Base-by-base conservation (phyloP, 2,329 filamentous ascomycete species). In the Colletotrichum viniferum region DNA sequence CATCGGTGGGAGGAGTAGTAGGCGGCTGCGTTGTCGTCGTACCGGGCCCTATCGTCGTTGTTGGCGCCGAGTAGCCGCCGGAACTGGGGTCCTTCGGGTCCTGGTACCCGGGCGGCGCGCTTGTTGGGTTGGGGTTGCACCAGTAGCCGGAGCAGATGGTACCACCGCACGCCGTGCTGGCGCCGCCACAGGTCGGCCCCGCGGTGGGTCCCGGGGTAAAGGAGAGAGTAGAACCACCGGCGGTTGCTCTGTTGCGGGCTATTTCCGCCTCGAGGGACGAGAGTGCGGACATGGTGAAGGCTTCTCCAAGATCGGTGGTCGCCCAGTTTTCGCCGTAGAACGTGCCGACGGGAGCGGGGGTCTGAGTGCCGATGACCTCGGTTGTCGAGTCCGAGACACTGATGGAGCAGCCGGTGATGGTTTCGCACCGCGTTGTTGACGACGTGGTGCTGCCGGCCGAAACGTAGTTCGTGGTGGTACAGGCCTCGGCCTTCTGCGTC, bases 61-160 rank as follows among this genome's bases (percentile, higher is more conserved):
- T 55, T 0, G 48, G 48, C 48, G 30, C 58, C 16, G 56, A 60
- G 24, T 13, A 30, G 58, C 28, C 30, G 10, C 58, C 58, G 8
- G 26, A 28, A 52, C 69, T 75, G 9, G 79, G 78, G 64, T 79
- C 77, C 60, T 79, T 77, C 58, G 79, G 78, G 69, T 80, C 79
- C 4, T 76, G 77, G 61, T 73, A 75, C 1, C 55, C 77, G 13
- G 78, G 76, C 8, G 78, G 78, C n/a, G 38, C 13, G 26, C 73
- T 69, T n/a, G 71, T 77, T 18, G 78, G 79, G 8, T 28, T 61
- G 4, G 78, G 73, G 7, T 10, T 62, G 76, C 78, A 80, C 71
- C 69, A 80, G 70, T 77, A 80, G 3, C 79, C 79, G 1, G 74
- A 60, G 73, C 78, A 80, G 26, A 80, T 8, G n/a, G 34, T 68